These are phyloP conservation scores for Vigna mungo DNA, from an alignment of 306 rosid genomes.

Conservation along the genomic window DNA sequence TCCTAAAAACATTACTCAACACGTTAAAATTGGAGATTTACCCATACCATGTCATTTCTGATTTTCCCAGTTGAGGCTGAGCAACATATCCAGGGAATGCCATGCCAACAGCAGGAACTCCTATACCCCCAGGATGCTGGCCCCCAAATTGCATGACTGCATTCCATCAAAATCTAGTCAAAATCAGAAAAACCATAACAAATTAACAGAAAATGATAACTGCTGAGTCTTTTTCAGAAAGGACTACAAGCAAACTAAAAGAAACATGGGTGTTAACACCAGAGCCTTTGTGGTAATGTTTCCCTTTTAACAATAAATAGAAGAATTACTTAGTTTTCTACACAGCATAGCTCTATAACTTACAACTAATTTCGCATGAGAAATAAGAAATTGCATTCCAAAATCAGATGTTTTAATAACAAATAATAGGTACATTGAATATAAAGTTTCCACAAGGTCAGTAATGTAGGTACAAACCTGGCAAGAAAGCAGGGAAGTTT, in stretches of 20 bases:
- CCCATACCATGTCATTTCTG: conserved; percentile 12
- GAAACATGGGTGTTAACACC: background rate
- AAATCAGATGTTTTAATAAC: background rate
- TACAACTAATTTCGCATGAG: background rate
- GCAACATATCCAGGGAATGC: conserved; percentile 14
- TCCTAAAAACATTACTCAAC: background rate
- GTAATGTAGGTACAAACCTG: background rate
- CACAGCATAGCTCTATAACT: background rate
- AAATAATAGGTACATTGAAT: background rate
- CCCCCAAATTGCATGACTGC: conserved; percentile 27
- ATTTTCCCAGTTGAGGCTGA: conserved; percentile 9
- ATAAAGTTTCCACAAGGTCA: background rate
- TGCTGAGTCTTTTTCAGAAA: background rate
- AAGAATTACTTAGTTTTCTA: background rate
- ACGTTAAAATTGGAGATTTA: background rate
- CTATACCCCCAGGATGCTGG: conserved; percentile 17
- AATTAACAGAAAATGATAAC: background rate
- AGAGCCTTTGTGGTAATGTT: background rate
- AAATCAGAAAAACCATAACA: background rate
- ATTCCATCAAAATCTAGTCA: background rate
- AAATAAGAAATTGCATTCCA: background rate
- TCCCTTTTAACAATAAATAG: background rate
- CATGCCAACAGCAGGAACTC: conserved; percentile 26
- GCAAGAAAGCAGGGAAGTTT: conserved; percentile 9
- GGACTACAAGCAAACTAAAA: background rate